Evolutionary conservation across 2,329 filamentous ascomycete species (phyloP).

Genomic region (Pseudocercospora eumusae): DNA sequence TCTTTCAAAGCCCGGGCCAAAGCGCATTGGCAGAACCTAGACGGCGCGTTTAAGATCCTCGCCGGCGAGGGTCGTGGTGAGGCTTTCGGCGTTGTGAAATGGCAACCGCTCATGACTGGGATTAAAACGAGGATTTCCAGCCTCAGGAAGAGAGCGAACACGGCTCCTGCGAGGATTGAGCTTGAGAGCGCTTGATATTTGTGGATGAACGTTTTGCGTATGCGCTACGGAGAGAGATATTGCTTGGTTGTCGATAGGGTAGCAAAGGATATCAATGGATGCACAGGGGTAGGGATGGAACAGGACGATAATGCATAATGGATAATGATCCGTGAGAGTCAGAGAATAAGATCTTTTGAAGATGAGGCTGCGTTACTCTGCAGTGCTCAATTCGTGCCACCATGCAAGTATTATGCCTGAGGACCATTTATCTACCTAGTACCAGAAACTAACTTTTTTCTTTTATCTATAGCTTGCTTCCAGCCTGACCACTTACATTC

Average conservation of each 20-base stretch:
- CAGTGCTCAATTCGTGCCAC: no score
- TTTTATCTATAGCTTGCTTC: no score
- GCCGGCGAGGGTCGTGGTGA: conserved; percentile 11
- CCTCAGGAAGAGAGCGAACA: conserved; percentile 29
- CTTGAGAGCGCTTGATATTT: conserved; percentile 21
- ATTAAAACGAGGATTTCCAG: conserved; percentile 28
- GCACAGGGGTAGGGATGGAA: conserved; percentile 1
- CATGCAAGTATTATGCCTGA: no score
- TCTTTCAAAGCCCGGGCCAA: conserved; percentile 15
- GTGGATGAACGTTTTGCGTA: neutral
- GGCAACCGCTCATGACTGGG: conserved; percentile 27
- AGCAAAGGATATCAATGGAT: neutral
- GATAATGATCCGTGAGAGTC: conserved; percentile 28
- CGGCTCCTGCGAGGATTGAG: conserved; percentile 29
- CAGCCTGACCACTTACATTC: no score
- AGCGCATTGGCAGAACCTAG: conserved; percentile 18
- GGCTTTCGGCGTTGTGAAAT: conserved; percentile 11
- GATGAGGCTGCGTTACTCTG: no score
- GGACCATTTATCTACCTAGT: no score
- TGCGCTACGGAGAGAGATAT: neutral
- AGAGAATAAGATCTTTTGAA: no score
- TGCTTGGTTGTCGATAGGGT: neutral
- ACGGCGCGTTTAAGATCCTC: conserved; percentile 23
- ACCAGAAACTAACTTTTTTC: no score
- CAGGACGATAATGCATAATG: conserved; percentile 32